A percentile compares a stretch with the other conserved stretches of the same genome.
These are phyloP conservation scores for Candida verbasci DNA, from an alignment of 805 yeast species.

Conservation along the genomic window DNA sequence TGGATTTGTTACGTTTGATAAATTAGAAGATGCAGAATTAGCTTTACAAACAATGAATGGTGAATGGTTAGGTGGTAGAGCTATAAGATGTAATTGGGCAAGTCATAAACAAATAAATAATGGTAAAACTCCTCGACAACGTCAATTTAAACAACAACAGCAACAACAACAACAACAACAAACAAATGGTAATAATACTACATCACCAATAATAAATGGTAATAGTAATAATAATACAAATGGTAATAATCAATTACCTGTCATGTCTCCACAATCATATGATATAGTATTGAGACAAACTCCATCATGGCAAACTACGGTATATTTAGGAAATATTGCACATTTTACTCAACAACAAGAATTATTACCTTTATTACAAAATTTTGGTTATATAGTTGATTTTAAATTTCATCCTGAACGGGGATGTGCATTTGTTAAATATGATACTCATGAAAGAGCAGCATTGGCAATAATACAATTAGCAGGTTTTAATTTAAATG, in stretches of 20 bases:
- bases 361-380: slow-evolving; percentile 67
- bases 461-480: slow-evolving; percentile 83
- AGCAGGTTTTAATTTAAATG: slow-evolving; percentile 65
- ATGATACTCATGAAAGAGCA: slow-evolving; percentile 83
- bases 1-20: slow-evolving; percentile 78
- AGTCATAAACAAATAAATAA: slow-evolving; percentile 51
- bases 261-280: slow-evolving; percentile 52
- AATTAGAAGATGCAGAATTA: slow-evolving; percentile 63
- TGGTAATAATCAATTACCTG: slow-evolving; percentile 14
- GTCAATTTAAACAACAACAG: slow-evolving; percentile 8
- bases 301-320: slow-evolving; percentile 81
- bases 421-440: slow-evolving; percentile 86
- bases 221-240: slow-evolving; percentile 10
- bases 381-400: slow-evolving; percentile 79
- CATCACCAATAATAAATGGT: background rate
- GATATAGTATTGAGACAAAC: slow-evolving; percentile 73
- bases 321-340: slow-evolving; percentile 81
- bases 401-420: slow-evolving; percentile 75
- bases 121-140: slow-evolving; percentile 6
- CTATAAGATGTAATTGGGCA: slow-evolving; percentile 87
- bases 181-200: background rate
- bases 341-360: slow-evolving; percentile 72
- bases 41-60: slow-evolving; percentile 78
- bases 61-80: slow-evolving; percentile 63
- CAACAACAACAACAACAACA: slow-evolving; percentile 6